Base-by-base conservation (phyloP, 805 yeast genomes). In the Wickerhamiella spandovensis region DNA sequence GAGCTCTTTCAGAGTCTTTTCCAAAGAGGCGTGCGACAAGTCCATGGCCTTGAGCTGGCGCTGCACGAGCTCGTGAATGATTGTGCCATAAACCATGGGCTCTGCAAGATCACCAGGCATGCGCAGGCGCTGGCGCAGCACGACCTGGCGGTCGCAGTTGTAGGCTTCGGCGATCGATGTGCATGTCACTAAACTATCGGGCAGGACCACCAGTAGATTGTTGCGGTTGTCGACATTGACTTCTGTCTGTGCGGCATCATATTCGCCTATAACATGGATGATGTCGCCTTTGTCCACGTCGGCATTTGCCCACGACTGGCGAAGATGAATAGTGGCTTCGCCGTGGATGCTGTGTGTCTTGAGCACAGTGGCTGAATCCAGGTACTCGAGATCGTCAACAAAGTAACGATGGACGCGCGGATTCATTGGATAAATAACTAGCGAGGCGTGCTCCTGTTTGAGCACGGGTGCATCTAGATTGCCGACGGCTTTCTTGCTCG, bases 131-230 rank as follows among this genome's bases (percentile, higher is more conserved):
- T 74, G 70, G 30, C 70, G 68, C 3, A 90, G 64, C 0, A 85
- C 79, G 0, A 90, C 77, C 52, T 80, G 76, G 50, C 98, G 69
- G 28, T 78, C 70, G 61, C 98, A 92, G 18, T 69, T 72, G 28
- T 86, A 67, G 1, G 90, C 81, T 42, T 83, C 83, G 0, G 96
- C 82, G 1, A 88, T 76, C 3, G 81, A 68, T 0, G 97, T 92
- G 2, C 95, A 88, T 0, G 96, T 77, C 0, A 90, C 67, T 12
- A 92, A 66, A 3, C 77, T 66, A 61, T 92, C 97, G 0, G 98
- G 98, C 56, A 84, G 77, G 74, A 92, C 75, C 20, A 90, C 73
- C n/a, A 88, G 62, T 56, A 82, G 79, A 28, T 73, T 73, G 32
- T 72, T 66, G 51, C 74, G 73, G 44, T 72, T 70, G 55, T 81